phyloP scores from a whole-genome alignment of 371 early-diverging fungal genomes.

The Furculomyces boomerangus region DNA sequence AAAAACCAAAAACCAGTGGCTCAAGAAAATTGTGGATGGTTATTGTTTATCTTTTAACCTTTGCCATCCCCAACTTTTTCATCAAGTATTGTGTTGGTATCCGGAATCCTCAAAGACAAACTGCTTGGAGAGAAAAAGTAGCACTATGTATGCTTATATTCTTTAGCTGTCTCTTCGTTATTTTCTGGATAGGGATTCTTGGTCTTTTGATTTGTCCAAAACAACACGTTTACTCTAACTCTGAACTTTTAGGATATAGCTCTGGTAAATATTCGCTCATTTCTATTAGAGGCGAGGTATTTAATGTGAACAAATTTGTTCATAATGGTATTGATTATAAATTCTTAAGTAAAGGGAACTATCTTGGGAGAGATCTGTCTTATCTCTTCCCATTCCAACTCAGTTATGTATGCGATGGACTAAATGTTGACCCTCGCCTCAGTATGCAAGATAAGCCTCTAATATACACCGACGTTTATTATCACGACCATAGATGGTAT shows the following conservation, averaged over 20 bases:
- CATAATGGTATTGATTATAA: slow-evolving; percentile 24
- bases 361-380: slow-evolving; percentile 33
- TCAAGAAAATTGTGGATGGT: slow-evolving; percentile 43
- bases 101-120: slow-evolving; percentile 64
- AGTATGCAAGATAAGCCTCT: slow-evolving; percentile 12
- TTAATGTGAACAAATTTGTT: slow-evolving; percentile 44
- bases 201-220: slow-evolving; percentile 71
- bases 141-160: slow-evolving; percentile 77
- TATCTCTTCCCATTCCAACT: slow-evolving; percentile 36
- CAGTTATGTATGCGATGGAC: slow-evolving; percentile 28
- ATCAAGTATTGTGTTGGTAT: slow-evolving; percentile 39
- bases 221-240: slow-evolving; percentile 42
- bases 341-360: slow-evolving; percentile 22
- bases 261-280: slow-evolving; percentile 31
- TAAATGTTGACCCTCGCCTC: slow-evolving; percentile 21
- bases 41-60: slow-evolving; percentile 62
- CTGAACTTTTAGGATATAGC: slow-evolving; percentile 28
- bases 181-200: slow-evolving; percentile 70
- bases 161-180: slow-evolving; percentile 52
- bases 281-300: slow-evolving; percentile 52
- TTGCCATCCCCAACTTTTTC: slow-evolving; percentile 57
- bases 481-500: slow-evolving; percentile 9
- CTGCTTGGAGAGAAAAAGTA: slow-evolving; percentile 96
- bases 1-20: background rate
- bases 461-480: slow-evolving; percentile 12